Conservation (phyloP, 768 basidiomycete genomes). For the Mycena polygramma region DNA sequence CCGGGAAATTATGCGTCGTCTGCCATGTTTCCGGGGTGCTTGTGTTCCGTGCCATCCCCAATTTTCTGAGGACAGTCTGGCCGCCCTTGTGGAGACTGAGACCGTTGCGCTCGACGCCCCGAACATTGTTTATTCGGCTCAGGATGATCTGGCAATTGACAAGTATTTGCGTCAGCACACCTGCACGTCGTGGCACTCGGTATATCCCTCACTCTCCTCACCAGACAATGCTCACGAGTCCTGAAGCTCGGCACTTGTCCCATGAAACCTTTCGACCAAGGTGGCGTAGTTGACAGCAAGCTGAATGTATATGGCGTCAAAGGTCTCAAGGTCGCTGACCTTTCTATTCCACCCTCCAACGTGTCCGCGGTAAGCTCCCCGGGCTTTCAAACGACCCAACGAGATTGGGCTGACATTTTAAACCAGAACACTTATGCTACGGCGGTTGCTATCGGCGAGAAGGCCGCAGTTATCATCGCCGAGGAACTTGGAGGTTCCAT, state of each 20-base stretch:
- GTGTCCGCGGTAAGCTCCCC: conserved; percentile 45
- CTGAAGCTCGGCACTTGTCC: conserved; percentile 61
- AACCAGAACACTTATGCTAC: conserved; percentile 55
- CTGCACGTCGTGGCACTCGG: conserved; percentile 44
- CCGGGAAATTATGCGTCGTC: conserved; percentile 56
- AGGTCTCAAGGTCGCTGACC: conserved; percentile 59
- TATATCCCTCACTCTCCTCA: conserved; percentile 6
- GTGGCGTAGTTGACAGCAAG: conserved; percentile 59
- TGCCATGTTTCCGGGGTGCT: conserved; percentile 45
- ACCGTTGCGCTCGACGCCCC: conserved; percentile 41
- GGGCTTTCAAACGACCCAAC: not conserved
- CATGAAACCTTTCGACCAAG: conserved; percentile 59
- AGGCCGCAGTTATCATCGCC: conserved; percentile 71
- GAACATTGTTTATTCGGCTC: conserved; percentile 40
- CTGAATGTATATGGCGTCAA: conserved; percentile 60
- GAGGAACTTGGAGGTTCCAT: conserved; percentile 56
- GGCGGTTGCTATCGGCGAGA: conserved; percentile 67
- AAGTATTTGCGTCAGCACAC: conserved; percentile 29
- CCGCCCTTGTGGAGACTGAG: conserved; percentile 10
- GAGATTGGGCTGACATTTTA: too few relatives aligned
- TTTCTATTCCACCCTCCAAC: conserved; percentile 56
- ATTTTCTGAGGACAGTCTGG: conserved; percentile 31
- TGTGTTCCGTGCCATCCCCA: conserved; percentile 36
- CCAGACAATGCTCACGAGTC: not conserved
- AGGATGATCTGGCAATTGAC: conserved; percentile 44